phyloP scores from a whole-genome alignment of 805 yeast genomes.

The Hanseniaspora clermontiae region DNA sequence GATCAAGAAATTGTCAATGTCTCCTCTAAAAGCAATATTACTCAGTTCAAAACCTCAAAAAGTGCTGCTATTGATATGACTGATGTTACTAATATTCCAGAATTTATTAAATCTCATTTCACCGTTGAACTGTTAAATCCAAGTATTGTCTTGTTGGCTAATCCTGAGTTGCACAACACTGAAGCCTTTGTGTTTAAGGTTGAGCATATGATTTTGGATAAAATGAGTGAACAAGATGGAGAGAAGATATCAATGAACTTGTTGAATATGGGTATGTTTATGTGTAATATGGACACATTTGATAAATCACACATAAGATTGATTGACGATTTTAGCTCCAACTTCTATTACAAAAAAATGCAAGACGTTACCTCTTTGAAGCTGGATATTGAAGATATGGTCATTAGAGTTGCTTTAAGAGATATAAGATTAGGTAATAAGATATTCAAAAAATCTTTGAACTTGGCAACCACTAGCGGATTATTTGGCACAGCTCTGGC shows the following conservation, averaged over 20 bases:
- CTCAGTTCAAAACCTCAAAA: neutral
- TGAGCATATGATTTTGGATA: constrained; percentile 33
- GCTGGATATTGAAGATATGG: constrained; percentile 63
- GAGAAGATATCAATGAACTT: constrained; percentile 54
- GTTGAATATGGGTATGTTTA: constrained; percentile 73
- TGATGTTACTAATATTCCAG: constrained; percentile 13
- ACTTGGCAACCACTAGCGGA: constrained; percentile 28
- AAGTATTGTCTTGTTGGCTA: constrained; percentile 67
- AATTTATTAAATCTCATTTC: constrained; percentile 28
- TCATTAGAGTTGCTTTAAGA: constrained; percentile 69
- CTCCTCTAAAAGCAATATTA: neutral
- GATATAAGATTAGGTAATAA: constrained; percentile 72
- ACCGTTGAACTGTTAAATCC: constrained; percentile 63
- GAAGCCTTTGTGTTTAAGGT: constrained; percentile 87
- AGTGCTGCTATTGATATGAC: neutral
- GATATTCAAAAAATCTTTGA: constrained; percentile 61
- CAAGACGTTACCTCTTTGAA: constrained; percentile 56
- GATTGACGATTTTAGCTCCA: constrained; percentile 77
- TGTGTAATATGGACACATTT: constrained; percentile 58
- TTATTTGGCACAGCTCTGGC: constrained; percentile 16
- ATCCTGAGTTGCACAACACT: constrained; percentile 52
- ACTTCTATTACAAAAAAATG: constrained; percentile 58
- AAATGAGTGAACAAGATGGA: constrained; percentile 56
- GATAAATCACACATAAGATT: constrained; percentile 56
- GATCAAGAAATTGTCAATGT: neutral